A percentile compares a stretch with the other conserved stretches of the same genome.
These are phyloP conservation scores for Pichia sp. DNA, from an alignment of 1,139 yeast genomes.

Conservation along the genomic window DNA sequence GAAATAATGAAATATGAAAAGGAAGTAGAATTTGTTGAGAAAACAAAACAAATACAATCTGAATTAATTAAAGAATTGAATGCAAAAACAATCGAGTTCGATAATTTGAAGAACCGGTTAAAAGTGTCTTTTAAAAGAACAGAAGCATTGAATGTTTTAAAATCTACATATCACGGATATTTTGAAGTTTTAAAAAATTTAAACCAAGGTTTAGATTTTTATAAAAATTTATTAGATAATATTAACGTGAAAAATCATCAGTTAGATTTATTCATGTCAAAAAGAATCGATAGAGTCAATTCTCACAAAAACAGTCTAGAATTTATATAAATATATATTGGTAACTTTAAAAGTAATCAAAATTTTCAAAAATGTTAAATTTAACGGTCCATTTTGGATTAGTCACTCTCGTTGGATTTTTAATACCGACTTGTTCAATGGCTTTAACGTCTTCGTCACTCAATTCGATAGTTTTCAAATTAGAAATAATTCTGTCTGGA, in stretches of 20 bases:
- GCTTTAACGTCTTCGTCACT: constrained; percentile 48
- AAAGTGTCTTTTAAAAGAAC: constrained; percentile 36
- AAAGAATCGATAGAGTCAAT: constrained; percentile 33
- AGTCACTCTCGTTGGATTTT: constrained; percentile 35
- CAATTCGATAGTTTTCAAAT: constrained; percentile 48
- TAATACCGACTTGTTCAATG: constrained; percentile 41
- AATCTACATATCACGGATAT: constrained; percentile 47
- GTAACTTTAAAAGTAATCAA: constrained; percentile 1
- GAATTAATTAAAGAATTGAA: constrained; percentile 41
- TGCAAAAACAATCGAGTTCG: constrained; percentile 36
- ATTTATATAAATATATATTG: background rate
- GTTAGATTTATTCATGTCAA: constrained; percentile 50
- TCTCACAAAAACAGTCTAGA: background rate
- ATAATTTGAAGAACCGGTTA: constrained; percentile 29
- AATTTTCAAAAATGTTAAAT: constrained; percentile 8
- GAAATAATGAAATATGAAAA: constrained; percentile 33
- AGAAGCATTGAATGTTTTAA: constrained; percentile 48
- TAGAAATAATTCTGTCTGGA: constrained; percentile 52
- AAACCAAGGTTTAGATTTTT: constrained; percentile 66
- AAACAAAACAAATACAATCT: constrained; percentile 37
- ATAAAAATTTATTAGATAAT: constrained; percentile 53
- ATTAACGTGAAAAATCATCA: constrained; percentile 41
- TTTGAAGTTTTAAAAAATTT: constrained; percentile 54
- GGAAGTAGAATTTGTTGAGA: constrained; percentile 37
- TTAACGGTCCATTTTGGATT: constrained; percentile 35